These are phyloP conservation scores for Kwoniella shivajii DNA, from an alignment of 1,284 basidiomycete genomes.

Conservation along the genomic window DNA sequence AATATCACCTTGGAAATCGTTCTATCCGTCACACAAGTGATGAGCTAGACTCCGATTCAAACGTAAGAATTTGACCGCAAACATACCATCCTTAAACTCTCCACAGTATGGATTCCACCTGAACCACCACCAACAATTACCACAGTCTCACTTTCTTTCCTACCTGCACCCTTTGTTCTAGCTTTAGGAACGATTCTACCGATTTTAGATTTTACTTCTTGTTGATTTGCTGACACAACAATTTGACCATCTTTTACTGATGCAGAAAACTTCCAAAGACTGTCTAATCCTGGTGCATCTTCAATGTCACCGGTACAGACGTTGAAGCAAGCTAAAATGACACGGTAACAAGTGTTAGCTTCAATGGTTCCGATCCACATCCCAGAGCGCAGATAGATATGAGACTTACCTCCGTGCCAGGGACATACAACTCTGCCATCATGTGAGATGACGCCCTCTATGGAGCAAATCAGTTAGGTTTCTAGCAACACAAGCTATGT, in stretches of 20 bases:
- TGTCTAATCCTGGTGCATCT: constrained; percentile 84
- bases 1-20: constrained; percentile 75
- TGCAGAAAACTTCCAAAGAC: constrained; percentile 79
- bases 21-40: constrained; percentile 56
- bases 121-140: constrained; percentile 85
- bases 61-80: no score
- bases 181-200: constrained; percentile 57
- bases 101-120: constrained; percentile 75
- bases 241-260: constrained; percentile 69
- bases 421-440: constrained; percentile 82
- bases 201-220: constrained; percentile 71
- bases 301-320: constrained; percentile 70
- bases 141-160: constrained; percentile 60
- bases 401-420: constrained; percentile 81
- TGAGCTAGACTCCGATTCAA: no score
- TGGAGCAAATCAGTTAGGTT: constrained; percentile 6
- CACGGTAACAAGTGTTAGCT: background rate
- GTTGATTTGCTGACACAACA: constrained; percentile 71
- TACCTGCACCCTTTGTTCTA: constrained; percentile 52
- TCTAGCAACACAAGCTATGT: background rate
- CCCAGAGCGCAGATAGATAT: background rate
- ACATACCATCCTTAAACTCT: constrained; percentile 76
- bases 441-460: constrained; percentile 81
- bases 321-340: constrained; percentile 73
- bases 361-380: background rate